phyloP scores from a whole-genome alignment of 345 rosid species.

The Corchorus olitorius region DNA sequence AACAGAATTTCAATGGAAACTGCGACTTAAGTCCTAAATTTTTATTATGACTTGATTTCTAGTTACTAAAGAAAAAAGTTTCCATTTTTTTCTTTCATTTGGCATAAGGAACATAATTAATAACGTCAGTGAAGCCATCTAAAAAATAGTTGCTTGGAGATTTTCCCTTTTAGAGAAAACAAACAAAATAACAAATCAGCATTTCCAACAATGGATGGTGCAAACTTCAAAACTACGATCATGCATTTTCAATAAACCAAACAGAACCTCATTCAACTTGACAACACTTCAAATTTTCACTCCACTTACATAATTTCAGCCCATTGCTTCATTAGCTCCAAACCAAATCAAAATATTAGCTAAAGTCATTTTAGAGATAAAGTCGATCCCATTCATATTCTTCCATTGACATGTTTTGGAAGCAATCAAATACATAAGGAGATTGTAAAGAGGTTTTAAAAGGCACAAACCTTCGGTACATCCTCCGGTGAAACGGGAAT shows the following conservation, averaged over 20 bases:
- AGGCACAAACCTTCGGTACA: conserved; percentile 45
- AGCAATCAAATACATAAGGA: conserved; percentile 9
- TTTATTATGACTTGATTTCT: neutral
- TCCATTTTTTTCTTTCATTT: too few relatives aligned
- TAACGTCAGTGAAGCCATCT: neutral
- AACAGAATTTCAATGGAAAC: neutral
- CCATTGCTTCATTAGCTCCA: neutral
- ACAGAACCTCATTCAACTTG: neutral
- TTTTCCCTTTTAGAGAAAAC: neutral
- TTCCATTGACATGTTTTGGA: neutral
- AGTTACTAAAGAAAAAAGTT: neutral
- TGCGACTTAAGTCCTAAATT: neutral
- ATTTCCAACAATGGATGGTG: neutral
- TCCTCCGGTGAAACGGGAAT: conserved; percentile 77
- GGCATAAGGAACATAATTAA: too few relatives aligned
- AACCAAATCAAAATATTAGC: neutral
- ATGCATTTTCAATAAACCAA: neutral
- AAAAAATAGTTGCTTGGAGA: neutral
- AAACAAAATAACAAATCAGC: neutral
- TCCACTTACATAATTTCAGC: neutral
- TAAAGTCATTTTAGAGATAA: neutral
- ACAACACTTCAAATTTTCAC: neutral
- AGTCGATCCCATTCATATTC: neutral
- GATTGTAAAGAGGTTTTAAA: neutral
- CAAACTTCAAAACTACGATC: neutral